Conservation (phyloP, 1,284 basidiomycete genomes). For the Leccinum griseonigrum region DNA sequence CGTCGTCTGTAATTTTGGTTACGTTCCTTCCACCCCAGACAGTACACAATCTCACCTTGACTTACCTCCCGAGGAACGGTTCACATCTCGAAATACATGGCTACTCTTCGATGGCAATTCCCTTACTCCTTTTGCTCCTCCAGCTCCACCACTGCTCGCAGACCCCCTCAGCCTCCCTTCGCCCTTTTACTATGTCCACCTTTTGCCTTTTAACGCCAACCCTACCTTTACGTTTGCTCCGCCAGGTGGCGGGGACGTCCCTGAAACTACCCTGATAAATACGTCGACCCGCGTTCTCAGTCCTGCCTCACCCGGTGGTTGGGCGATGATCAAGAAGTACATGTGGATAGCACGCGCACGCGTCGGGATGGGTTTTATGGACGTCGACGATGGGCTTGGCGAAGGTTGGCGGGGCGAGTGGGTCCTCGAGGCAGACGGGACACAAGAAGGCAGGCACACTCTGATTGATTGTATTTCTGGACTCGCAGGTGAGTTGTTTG, state of each 20-base stretch:
- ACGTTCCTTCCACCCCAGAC: conserved; percentile 45
- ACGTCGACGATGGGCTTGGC: conserved; percentile 44
- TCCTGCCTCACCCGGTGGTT: conserved; percentile 55
- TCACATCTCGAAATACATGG: conserved; percentile 45
- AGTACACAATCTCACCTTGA: conserved; percentile 26
- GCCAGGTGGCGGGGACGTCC: conserved; percentile 30
- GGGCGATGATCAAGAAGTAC: conserved; percentile 53
- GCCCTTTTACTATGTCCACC: conserved; percentile 70
- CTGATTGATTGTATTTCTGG: conserved; percentile 55
- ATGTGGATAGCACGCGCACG: conserved; percentile 58
- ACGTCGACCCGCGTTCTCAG: conserved; percentile 43
- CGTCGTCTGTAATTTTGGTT: conserved; percentile 75
- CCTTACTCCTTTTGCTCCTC: conserved; percentile 57
- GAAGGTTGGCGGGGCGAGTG: conserved; percentile 73
- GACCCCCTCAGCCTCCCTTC: conserved; percentile 62
- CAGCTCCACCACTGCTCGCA: conserved; percentile 48
- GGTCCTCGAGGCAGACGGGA: conserved; percentile 73
- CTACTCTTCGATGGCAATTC: conserved; percentile 63
- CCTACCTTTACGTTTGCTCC: conserved; percentile 42
- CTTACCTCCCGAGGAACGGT: conserved; percentile 17
- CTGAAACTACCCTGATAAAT: conserved; percentile 44
- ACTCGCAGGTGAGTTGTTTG: conserved; percentile 33
- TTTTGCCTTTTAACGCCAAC: conserved; percentile 50
- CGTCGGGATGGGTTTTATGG: conserved; percentile 38
- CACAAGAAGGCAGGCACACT: conserved; percentile 57